phyloP scores from a whole-genome alignment of 2,329 filamentous ascomycete species.

The Zymoseptoria brevis region DNA sequence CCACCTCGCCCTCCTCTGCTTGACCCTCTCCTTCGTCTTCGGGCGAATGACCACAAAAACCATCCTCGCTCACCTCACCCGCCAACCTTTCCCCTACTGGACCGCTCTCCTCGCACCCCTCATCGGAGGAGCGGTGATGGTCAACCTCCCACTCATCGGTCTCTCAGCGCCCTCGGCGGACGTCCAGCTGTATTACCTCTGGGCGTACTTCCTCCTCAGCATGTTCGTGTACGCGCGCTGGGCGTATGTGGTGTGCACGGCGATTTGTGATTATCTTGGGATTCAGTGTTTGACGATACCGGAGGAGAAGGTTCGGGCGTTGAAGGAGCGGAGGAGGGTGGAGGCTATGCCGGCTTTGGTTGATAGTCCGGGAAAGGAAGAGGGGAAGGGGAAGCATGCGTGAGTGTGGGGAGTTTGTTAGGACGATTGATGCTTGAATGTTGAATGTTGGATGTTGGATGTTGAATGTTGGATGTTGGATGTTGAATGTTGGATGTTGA shows the following conservation, averaged over 20 bases:
- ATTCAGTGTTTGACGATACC: constrained; percentile 91
- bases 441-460: background rate
- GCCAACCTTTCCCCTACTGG: constrained; percentile 94
- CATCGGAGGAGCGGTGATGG: constrained; percentile 72
- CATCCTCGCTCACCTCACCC: constrained; percentile 88
- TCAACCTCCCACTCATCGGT: constrained; percentile 72
- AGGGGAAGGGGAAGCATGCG: background rate
- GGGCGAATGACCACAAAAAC: constrained; percentile 98
- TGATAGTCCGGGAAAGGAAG: background rate
- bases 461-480: background rate
- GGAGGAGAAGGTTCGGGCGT: constrained; percentile 27
- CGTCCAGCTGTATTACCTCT: constrained; percentile 72
- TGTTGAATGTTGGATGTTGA: background rate
- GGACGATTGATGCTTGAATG: background rate
- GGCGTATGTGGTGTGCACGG: constrained; percentile 83
- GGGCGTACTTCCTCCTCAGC: constrained; percentile 75
- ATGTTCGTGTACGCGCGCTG: constrained; percentile 83
- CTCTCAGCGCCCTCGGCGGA: constrained; percentile 49
- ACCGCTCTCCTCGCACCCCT: constrained; percentile 84
- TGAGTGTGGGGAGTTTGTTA: background rate
- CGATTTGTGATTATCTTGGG: constrained; percentile 83
- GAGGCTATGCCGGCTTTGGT: background rate
- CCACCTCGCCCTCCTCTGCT: constrained; percentile 82
- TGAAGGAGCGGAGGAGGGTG: constrained; percentile 19
- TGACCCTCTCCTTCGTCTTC: constrained; percentile 94